Evolutionary conservation across 2,329 filamentous ascomycete species (phyloP), one percentile per base, ranked within the genome.

Genomic region (Aspergillus costaricaensis): DNA sequence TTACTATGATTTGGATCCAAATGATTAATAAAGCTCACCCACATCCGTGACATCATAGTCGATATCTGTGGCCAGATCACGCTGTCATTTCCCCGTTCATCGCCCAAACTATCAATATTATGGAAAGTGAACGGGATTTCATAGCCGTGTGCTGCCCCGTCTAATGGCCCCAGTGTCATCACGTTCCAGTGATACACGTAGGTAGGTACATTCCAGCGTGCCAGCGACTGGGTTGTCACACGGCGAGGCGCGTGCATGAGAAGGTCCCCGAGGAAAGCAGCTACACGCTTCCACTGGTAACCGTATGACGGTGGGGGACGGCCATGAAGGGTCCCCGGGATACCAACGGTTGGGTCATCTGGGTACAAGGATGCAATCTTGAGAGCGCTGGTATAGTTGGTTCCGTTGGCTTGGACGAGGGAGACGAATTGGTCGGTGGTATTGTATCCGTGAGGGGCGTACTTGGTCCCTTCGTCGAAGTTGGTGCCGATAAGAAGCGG

Each of bases 171-270:
- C 30, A 51, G 14, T 21, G 64, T 55, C 38, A 62, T 41, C 15
- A 50, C 41, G 21, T 65, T 57, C 41, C 64, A 66, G 21, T 58
- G 56, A 27, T 61, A 66, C 9, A 50, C 59, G 36, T 66, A 66
- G 5, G 61, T 47, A 4, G 58, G 54, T 1, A 57, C 36, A 5
- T 57, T 57, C 3, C 61, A 32, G 2, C 27, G 32, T 3, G 62
- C 60, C 61, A 59, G 63, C 30, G 57, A 54, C 25, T 57, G 48
- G 9, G 57, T 47, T 17, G 54, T 62, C 15, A 63, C 44, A 7
- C 64, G 51, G n/a, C 55, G 60, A n/a, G 55, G 51, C 5, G 61
- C 59, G 21, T 63, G 62, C 14, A 62, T 56, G 12, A 60, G 54
- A 12, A 62, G 61, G 17, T 66, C 64, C 0, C 62, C 55, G 17